Evolutionary conservation across 257 asterid genomes (phyloP), one percentile per base, ranked within the genome.

Genomic region (Solanum chiquidenum): DNA sequence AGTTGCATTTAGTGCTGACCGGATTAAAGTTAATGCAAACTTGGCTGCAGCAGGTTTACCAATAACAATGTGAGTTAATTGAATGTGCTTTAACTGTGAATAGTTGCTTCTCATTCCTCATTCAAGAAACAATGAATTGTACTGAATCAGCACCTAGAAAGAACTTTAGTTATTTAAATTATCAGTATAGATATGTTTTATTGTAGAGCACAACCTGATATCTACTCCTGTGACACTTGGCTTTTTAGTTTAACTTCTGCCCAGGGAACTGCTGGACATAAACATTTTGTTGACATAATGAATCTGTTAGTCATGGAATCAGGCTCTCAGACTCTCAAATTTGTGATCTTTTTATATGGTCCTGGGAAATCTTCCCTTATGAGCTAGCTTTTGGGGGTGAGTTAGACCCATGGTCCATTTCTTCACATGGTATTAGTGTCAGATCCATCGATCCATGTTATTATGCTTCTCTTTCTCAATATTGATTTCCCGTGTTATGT

Each of bases 1-100:
- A 80, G 99, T 94, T 92, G 99, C 99, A 88, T 97, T 99, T 84
- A 97, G 99, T 94, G 99, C 99, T 90, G 99, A 96, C 82, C 98
- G 95, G 60, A 93, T 96, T 90, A 96, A 97, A 93, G 99, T 97
- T 75, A 92, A 96, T 76, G 99, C 99, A 87, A 97, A 96, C 90
- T 94, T 97, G 89, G 95, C 94, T 52, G 99, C 98, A 86, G 99
- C 99, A 89, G 99, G 98, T 92, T 93, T 97, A 91, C 95, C 95
- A 84, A 46, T 93, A 88, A 92, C 99, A 83, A 87, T 97, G 99
- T 97, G 93, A 91, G 99, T 89, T 90, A 35, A 34, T 34, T 21
- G 25, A 18, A 72, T 83, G 37, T 16, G 6, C 86, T 46, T 27
- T 80, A 46, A 25, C n/a, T 46, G 85, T 27, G 66, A 80, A 80